Conservation (phyloP, 176 grass and related monocot species). For the Avena atlantica region DNA sequence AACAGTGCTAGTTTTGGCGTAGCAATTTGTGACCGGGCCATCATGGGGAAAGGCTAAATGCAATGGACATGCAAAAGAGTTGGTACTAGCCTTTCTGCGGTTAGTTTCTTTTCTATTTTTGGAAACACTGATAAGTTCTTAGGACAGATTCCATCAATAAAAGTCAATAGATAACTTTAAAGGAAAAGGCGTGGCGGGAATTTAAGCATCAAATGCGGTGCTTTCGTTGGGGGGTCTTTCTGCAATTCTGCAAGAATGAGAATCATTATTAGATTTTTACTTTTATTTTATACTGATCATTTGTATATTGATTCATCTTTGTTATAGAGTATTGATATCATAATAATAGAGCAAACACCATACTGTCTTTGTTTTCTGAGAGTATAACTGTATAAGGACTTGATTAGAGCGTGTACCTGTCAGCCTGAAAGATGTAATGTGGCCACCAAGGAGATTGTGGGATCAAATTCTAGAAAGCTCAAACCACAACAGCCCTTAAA, state of each 20-base stretch:
- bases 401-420: slow-evolving; percentile 24
- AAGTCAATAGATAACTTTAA: slow-evolving; percentile 35
- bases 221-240: slow-evolving; percentile 32
- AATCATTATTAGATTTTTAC: slow-evolving; percentile 48
- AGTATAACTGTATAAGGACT: slow-evolving; percentile 11
- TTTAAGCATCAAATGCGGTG: slow-evolving; percentile 56
- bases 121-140: slow-evolving; percentile 38
- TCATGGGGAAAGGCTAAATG: slow-evolving; percentile 40
- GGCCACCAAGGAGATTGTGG: neutral
- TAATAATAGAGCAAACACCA: neutral
- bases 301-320: slow-evolving; percentile 26
- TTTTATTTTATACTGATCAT: slow-evolving; percentile 47
- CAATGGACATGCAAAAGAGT: slow-evolving; percentile 36
- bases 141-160: slow-evolving; percentile 43
- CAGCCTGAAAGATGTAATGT: neutral
- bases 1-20: slow-evolving; percentile 19
- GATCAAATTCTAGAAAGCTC: slow-evolving; percentile 12
- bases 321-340: slow-evolving; percentile 7
- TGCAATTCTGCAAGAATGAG: slow-evolving; percentile 54
- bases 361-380: neutral
- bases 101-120: slow-evolving; percentile 53
- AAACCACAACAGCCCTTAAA: neutral
- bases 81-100: slow-evolving; percentile 25
- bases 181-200: slow-evolving; percentile 27
- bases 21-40: slow-evolving; percentile 18